A percentile compares a stretch with the other conserved stretches of the same genome.
Evolutionary conservation across 1,139 yeast genomes (phyloP).

Genomic region (Casaregolazyma suthepensis): DNA sequence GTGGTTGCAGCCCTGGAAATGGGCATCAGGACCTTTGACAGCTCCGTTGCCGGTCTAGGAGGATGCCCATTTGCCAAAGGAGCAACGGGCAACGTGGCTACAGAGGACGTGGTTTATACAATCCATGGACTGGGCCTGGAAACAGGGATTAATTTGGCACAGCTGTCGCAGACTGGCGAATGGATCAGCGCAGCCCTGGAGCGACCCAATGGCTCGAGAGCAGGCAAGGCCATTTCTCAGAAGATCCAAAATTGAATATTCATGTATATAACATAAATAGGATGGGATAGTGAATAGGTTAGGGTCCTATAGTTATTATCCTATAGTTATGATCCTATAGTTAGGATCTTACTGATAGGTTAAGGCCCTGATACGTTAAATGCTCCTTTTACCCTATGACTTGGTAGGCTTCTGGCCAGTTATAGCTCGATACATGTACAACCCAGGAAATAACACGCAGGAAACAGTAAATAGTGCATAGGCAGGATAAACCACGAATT

Average conservation of each 20-base stretch:
- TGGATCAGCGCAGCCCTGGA: conserved; percentile 29
- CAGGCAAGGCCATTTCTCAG: conserved; percentile 29
- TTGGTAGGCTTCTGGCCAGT: conserved; percentile 9
- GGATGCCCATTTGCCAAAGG: conserved; percentile 38
- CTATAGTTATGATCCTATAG: no score
- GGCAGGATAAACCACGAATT: conserved; percentile 80
- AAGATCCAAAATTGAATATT: neutral
- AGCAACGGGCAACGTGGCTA: conserved; percentile 34
- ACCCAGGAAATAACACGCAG: conserved; percentile 55
- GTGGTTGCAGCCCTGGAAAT: conserved; percentile 30
- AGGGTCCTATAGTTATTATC: no score
- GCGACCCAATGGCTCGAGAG: conserved; percentile 29
- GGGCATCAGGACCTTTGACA: conserved; percentile 32
- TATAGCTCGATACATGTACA: conserved; percentile 8
- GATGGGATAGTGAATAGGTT: no score
- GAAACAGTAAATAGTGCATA: conserved; percentile 76
- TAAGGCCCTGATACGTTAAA: neutral
- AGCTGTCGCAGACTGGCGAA: conserved; percentile 27
- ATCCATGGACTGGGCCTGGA: conserved; percentile 32
- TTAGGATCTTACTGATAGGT: no score
- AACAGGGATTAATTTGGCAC: conserved; percentile 30
- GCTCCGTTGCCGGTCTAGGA: conserved; percentile 34
- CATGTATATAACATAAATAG: neutral
- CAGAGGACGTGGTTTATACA: conserved; percentile 35
- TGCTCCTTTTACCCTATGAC: neutral